Base-by-base conservation (phyloP, 2,329 filamentous ascomycete species). In the Microcyclosporella mali region DNA sequence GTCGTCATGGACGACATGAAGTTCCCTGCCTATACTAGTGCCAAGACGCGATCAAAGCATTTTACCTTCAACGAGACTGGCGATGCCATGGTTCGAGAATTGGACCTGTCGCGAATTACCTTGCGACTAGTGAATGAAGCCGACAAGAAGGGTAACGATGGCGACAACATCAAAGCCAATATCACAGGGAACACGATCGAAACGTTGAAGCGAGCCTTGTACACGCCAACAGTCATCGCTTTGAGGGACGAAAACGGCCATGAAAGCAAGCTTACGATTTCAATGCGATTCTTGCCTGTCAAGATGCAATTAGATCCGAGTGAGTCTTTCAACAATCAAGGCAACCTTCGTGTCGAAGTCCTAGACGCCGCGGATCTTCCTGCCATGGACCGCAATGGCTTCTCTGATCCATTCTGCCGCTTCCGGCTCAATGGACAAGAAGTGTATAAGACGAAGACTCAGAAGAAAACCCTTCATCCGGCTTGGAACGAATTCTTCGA, bases 281-380 rank as follows among this genome's bases (percentile, higher is more conserved):
- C 85, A 69, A 77, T 95, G 59, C 94, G 94, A 66, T 98, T 95
- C 63, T 81, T 98, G 17, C 92, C 92, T 0, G 82, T 97, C 47
- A 81, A 86, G 70, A 98, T 98, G 92, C 73, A 81, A 43, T 83
- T 98, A 37, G 88, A 98, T 59, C 85, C 92, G 0, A 88, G 82
- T 57, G 92, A 98, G 68, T 95, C 88, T 60, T 95, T 98, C 74
- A 97, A 95, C 78, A 98, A 98, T 68, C 94, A 95, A 80, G 92
- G 92, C 46, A 89, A 82, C 45, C 81, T 98, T 16, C 85, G 89
- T 15, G 87, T 98, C n/a, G 88, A 97, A 58, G 77, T 98, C 14
- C 71, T 97, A 29, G 88, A 95, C 64, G 92, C 83, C 14, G 71
- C 78, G 7, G 83, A 95, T 46, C 77, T 98, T n/a, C 92, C 92